Evolutionary conservation across 306 rosid genomes (phyloP).

Genomic region (Glycyrrhiza uralensis): DNA sequence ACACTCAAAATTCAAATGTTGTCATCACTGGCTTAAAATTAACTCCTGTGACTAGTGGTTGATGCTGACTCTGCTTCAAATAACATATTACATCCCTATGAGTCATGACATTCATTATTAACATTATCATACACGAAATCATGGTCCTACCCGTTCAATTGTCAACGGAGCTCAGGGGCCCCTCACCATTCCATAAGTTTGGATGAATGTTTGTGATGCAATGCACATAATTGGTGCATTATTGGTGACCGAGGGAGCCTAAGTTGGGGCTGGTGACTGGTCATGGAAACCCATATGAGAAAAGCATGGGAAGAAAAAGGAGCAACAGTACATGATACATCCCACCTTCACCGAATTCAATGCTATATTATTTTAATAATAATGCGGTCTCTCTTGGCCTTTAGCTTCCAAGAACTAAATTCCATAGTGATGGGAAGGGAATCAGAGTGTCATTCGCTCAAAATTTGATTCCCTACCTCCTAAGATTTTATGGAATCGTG

Average conservation of each 20-base stretch:
- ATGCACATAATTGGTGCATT: slow-evolving; percentile 21
- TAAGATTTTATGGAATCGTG: slow-evolving; percentile 18
- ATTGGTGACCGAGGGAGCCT: slow-evolving; percentile 23
- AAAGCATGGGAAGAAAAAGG: slow-evolving; percentile 24
- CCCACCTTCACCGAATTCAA: slow-evolving; percentile 17
- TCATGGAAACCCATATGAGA: slow-evolving; percentile 17
- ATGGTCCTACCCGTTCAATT: slow-evolving; percentile 7
- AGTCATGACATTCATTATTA: slow-evolving; percentile 1
- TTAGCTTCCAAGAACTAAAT: slow-evolving; percentile 21
- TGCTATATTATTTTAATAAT: slow-evolving; percentile 12
- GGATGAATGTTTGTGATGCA: slow-evolving; percentile 8
- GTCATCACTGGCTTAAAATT: slow-evolving; percentile 3
- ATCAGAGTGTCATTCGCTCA: slow-evolving; percentile 1
- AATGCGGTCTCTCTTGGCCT: not conserved
- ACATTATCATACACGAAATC: slow-evolving; percentile 17
- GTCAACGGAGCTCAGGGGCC: slow-evolving; percentile 35
- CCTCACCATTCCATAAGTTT: slow-evolving; percentile 10
- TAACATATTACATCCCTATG: slow-evolving; percentile 1
- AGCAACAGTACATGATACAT: not conserved
- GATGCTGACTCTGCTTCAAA: slow-evolving; percentile 44
- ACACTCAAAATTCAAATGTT: slow-evolving; percentile 19
- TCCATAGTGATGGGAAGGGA: slow-evolving; percentile 14
- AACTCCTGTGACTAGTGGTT: slow-evolving; percentile 22
- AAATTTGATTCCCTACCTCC: slow-evolving; percentile 24
- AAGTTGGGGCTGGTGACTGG: not conserved